phyloP scores from a whole-genome alignment of 2,329 filamentous ascomycete genomes.

The Purpureocillium takamizusanense region DNA sequence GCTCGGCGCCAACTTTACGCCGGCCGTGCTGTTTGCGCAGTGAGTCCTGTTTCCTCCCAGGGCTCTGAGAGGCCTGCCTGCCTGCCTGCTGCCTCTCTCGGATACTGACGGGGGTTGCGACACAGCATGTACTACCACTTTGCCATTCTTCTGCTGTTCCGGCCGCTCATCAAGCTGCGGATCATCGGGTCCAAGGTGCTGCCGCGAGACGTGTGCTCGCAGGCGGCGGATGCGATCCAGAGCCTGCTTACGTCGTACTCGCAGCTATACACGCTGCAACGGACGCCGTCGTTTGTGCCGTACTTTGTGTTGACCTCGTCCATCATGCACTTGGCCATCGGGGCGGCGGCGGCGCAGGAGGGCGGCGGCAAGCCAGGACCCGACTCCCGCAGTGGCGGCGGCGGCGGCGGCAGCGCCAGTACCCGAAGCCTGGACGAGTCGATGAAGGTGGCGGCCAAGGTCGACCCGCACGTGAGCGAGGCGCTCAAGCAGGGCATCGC shows the following conservation, averaged over 20 bases:
- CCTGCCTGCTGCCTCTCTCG: not conserved
- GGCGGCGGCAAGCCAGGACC: conserved; percentile 7
- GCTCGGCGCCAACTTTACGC: conserved; percentile 60
- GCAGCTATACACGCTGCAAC: conserved; percentile 47
- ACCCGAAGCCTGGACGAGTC: conserved; percentile 3
- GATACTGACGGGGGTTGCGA: conserved; percentile 4
- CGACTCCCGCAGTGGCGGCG: conserved; percentile 3
- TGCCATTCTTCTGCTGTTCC: conserved; percentile 63
- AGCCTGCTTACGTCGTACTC: conserved; percentile 47
- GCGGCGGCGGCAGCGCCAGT: too few species aligned
- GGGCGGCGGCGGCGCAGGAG: conserved; percentile 21
- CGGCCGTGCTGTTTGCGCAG: conserved; percentile 66
- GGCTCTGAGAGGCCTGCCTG: too few species aligned
- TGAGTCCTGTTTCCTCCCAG: too few species aligned
- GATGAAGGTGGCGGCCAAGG: conserved; percentile 22
- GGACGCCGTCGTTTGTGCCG: conserved; percentile 51
- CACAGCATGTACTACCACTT: conserved; percentile 62
- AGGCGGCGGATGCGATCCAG: conserved; percentile 51
- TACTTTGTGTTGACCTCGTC: conserved; percentile 53
- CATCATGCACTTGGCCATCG: conserved; percentile 52
- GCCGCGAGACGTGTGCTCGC: conserved; percentile 57
- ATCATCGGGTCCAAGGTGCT: conserved; percentile 55
- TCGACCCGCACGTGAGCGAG: conserved; percentile 31
- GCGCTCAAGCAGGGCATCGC: conserved; percentile 44
- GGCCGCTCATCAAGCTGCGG: conserved; percentile 57